A percentile compares a stretch with the other conserved stretches of the same genome.
phyloP scores from a whole-genome alignment of 345 rosid genomes.

The Toxicodendron radicans region DNA sequence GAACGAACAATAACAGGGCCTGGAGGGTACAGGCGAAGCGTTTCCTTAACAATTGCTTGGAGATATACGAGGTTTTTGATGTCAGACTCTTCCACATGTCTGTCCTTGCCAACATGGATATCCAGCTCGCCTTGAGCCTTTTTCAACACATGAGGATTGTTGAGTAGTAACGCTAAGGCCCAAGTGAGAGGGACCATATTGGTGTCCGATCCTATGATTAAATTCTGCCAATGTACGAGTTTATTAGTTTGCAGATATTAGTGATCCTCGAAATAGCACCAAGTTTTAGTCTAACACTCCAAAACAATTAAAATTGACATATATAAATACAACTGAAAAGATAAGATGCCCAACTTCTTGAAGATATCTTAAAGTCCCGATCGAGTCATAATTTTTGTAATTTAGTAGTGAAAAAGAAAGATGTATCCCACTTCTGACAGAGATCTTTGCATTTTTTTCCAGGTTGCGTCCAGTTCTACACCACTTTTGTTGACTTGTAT shows the following conservation, averaged over 20 bases:
- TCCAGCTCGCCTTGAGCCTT: conserved; percentile 12
- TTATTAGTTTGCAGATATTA: neutral
- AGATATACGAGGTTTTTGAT: conserved; percentile 26
- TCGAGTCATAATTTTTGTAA: neutral
- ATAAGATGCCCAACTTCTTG: neutral
- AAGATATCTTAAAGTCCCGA: neutral
- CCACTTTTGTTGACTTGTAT: neutral
- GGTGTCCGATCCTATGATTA: conserved; percentile 36
- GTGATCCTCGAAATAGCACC: neutral
- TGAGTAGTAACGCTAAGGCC: conserved; percentile 37
- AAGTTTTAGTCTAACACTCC: neutral
- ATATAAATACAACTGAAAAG: too few species aligned
- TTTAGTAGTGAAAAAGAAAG: neutral
- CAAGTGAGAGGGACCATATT: conserved; percentile 30
- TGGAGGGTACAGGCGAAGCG: conserved; percentile 40
- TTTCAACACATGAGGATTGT: conserved; percentile 24
- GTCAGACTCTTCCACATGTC: conserved; percentile 24
- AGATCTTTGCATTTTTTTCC: neutral
- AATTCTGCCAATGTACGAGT: conserved; percentile 20
- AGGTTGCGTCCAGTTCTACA: neutral
- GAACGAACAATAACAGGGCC: conserved; percentile 22
- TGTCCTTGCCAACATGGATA: conserved; percentile 5
- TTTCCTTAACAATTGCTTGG: conserved; percentile 40
- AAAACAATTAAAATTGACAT: too few species aligned
- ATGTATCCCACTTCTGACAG: too few species aligned